phyloP scores from a whole-genome alignment of 495 filamentous ascomycete genomes.

The Tetracladium setigerum region DNA sequence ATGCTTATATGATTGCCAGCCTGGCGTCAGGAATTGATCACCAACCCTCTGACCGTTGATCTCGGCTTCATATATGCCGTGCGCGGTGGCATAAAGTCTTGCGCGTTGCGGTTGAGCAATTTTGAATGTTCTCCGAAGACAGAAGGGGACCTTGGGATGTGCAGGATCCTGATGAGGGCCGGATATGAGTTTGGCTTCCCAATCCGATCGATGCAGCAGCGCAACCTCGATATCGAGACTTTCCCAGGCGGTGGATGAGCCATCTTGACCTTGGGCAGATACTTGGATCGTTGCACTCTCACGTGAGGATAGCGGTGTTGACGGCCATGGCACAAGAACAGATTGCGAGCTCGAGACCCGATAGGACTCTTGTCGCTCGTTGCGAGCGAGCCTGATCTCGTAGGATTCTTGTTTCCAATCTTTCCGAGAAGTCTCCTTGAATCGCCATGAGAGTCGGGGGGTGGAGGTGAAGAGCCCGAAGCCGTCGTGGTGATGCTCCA shows the following conservation, averaged over 20 bases:
- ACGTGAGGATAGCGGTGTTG: slow-evolving; percentile 29
- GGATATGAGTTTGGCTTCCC: slow-evolving; percentile 30
- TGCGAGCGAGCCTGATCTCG: slow-evolving; percentile 9
- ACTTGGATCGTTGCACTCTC: slow-evolving; percentile 32
- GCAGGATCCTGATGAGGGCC: background rate
- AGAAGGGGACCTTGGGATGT: slow-evolving; percentile 4
- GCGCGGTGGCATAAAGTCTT: slow-evolving; percentile 39
- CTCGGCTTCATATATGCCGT: slow-evolving; percentile 38
- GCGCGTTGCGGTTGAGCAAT: slow-evolving; percentile 15
- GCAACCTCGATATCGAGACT: slow-evolving; percentile 28
- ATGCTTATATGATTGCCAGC: slow-evolving; percentile 43
- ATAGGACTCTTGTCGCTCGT: slow-evolving; percentile 25
- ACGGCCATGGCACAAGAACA: slow-evolving; percentile 41
- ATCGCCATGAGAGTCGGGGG: slow-evolving; percentile 30
- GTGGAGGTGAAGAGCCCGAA: slow-evolving; percentile 22
- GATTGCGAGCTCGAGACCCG: slow-evolving; percentile 19
- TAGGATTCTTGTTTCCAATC: slow-evolving; percentile 2
- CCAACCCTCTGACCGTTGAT: slow-evolving; percentile 40
- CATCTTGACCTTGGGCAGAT: slow-evolving; percentile 3
- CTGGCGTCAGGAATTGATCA: slow-evolving; percentile 33
- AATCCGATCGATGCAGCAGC: slow-evolving; percentile 27
- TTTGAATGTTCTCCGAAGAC: slow-evolving; percentile 12
- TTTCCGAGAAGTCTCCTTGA: slow-evolving; percentile 9
- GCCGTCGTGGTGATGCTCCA: slow-evolving; percentile 29
- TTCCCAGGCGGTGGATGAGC: background rate